A percentile compares a stretch with the other conserved stretches of the same genome.
These are phyloP conservation scores for Lenwebbia sp. DNA, from an alignment of 345 rosid species.

Conservation along the genomic window DNA sequence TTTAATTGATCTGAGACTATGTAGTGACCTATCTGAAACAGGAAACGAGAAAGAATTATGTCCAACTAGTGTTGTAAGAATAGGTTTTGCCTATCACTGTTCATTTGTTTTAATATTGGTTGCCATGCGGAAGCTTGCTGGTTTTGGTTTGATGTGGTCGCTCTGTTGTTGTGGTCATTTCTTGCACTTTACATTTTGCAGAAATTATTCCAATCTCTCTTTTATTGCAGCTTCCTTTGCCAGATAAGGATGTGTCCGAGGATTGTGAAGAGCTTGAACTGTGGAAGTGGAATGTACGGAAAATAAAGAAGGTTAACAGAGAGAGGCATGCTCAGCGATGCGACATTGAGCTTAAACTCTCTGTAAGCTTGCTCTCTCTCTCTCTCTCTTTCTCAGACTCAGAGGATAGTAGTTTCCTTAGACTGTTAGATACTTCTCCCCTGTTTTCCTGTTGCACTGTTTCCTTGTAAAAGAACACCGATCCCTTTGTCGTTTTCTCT, in stretches of 20 bases:
- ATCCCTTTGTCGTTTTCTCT: neutral
- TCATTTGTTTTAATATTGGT: neutral
- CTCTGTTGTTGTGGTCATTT: neutral
- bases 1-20: neutral
- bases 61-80: neutral
- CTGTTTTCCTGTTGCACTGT: neutral
- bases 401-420: neutral
- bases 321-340: constrained; percentile 94
- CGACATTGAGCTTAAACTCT: constrained; percentile 87
- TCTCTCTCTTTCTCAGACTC: neutral
- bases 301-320: constrained; percentile 65
- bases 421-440: neutral
- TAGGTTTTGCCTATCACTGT: neutral
- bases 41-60: neutral
- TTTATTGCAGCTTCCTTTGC: constrained; percentile 44
- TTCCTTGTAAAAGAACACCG: neutral
- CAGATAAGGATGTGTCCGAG: constrained; percentile 55
- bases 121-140: neutral
- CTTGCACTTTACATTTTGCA: neutral
- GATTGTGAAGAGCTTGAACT: constrained; percentile 48
- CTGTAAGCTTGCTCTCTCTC: constrained; percentile 45
- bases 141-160: neutral
- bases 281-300: constrained; percentile 80
- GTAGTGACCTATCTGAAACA: neutral
- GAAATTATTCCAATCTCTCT: neutral